Evolutionary conservation across 768 basidiomycete species (phyloP).

Genomic region (Mycena olivaceomarginata): DNA sequence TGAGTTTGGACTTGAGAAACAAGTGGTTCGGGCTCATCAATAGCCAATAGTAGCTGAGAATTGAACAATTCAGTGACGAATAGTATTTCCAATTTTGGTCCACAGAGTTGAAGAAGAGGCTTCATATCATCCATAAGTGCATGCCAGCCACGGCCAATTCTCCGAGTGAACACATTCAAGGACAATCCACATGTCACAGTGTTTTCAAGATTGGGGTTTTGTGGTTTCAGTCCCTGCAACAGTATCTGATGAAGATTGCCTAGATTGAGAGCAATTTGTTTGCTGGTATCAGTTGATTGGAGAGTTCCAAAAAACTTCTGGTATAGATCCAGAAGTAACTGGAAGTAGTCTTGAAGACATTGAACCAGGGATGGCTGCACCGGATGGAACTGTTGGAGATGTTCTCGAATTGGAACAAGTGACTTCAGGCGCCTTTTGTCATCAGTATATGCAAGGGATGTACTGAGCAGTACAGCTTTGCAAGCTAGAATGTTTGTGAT

Average conservation of each 20-base stretch:
- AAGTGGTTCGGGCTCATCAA: neutral
- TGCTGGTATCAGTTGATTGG: neutral
- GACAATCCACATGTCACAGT: neutral
- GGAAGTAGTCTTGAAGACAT: neutral
- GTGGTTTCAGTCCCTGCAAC: neutral
- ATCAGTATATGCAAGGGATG: slow-evolving; percentile 18
- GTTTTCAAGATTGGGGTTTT: neutral
- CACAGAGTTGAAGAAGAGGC: neutral
- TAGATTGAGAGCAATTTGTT: neutral
- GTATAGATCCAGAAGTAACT: neutral
- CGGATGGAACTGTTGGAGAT: neutral
- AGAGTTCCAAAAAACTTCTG: neutral
- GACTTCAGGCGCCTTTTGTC: neutral
- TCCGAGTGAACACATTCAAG: neutral
- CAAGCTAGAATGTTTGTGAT: slow-evolving; percentile 8
- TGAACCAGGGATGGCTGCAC: neutral
- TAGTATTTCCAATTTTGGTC: neutral
- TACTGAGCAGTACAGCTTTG: slow-evolving; percentile 14
- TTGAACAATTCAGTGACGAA: neutral
- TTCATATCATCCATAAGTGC: neutral
- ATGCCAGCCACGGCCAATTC: neutral
- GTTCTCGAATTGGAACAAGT: neutral
- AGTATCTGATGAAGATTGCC: slow-evolving; percentile 13
- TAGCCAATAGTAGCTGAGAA: neutral
- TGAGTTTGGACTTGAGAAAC: neutral